Evolutionary conservation across 495 filamentous ascomycete genomes (phyloP), one percentile per base, ranked within the genome.

Genomic region (Tuber brumale): DNA sequence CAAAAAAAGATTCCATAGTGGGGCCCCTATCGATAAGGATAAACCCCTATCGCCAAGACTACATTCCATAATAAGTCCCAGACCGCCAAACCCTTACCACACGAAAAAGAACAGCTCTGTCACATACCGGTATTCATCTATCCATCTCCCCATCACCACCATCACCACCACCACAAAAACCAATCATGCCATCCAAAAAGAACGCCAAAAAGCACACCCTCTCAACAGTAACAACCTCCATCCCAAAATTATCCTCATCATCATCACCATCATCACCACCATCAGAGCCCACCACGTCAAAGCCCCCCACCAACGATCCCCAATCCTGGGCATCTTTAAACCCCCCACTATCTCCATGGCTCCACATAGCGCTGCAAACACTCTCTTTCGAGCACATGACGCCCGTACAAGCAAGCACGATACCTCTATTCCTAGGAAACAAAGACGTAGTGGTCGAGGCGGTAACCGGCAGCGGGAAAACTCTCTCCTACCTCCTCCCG

Each of bases 401-500:
- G 4, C 95, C 95, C 1, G 95, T 97, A 23, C 95, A 99, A 84
- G 93, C 94, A 37, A 94, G 92, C n/a, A 91, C 92, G 23, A 93
- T 98, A 78, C 94, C 95, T 18, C 88, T 97, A 23, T 97, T 97
- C 84, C 90, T 93, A 85, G 91, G 90, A 12, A 93, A 98, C 84
- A 97, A 97, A 81, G 95, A 98, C 85, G 94, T 98, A 0, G 95
- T 98, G 4, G 95, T 97, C 42, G 94, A 97, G 88, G 96, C 95
- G 3, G 95, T 97, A 12, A 99, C 95, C 3, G 95, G 96, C 12
- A 95, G 92, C 82, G 95, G 95, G 69, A 99, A 99, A 85, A 98
- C 95, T 0, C 85, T 97, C 66, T 91, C 94, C 2, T 98, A 95
- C 81, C 84, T 99, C 70, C 92, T 99, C 41, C 95, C 95, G 0